A percentile compares a stretch with the other conserved stretches of the same genome.
Conservation (phyloP, 176 grass and related monocot species). For the Phragmites australis region DNA sequence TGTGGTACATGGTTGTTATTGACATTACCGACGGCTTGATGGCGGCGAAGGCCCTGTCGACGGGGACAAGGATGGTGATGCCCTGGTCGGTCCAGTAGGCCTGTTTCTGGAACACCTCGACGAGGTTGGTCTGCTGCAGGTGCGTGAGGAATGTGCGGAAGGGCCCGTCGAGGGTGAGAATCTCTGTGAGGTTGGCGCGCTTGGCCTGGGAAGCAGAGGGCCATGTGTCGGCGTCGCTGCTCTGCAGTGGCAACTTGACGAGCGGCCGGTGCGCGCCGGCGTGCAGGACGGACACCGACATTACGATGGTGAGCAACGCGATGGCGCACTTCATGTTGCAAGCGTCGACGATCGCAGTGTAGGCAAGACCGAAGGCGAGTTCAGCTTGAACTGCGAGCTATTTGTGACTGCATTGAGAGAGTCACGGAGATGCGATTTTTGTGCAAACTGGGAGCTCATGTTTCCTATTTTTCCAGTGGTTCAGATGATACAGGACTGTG, state of each 20-base stretch:
- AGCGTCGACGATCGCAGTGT: background rate
- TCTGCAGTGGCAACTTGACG: background rate
- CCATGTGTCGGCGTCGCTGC: background rate
- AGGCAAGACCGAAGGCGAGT: background rate
- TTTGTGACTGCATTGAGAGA: background rate
- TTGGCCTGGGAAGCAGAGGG: background rate
- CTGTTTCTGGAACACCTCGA: conserved; percentile 44
- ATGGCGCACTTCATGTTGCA: conserved; percentile 8
- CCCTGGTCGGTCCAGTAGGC: conserved; percentile 49
- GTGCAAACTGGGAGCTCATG: background rate
- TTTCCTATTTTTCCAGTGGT: conserved; percentile 42
- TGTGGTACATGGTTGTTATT: background rate
- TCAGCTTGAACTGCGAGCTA: background rate
- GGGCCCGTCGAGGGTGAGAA: conserved; percentile 20
- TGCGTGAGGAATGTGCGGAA: conserved; percentile 50
- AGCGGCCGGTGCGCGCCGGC: conserved; percentile 25
- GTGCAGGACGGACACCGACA: background rate
- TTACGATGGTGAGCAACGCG: background rate
- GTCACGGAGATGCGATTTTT: conserved; percentile 18
- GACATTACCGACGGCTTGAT: conserved; percentile 26
- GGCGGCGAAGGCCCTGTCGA: conserved; percentile 49
- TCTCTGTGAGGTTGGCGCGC: conserved; percentile 37
- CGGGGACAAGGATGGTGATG: conserved; percentile 50
- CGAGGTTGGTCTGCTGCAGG: conserved; percentile 44
- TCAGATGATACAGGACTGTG: conserved; percentile 28